A percentile compares a stretch with the other conserved stretches of the same genome.
These are phyloP conservation scores for Apophysomyces elegans DNA, from an alignment of 371 early-diverging fungal species.

Conservation along the genomic window DNA sequence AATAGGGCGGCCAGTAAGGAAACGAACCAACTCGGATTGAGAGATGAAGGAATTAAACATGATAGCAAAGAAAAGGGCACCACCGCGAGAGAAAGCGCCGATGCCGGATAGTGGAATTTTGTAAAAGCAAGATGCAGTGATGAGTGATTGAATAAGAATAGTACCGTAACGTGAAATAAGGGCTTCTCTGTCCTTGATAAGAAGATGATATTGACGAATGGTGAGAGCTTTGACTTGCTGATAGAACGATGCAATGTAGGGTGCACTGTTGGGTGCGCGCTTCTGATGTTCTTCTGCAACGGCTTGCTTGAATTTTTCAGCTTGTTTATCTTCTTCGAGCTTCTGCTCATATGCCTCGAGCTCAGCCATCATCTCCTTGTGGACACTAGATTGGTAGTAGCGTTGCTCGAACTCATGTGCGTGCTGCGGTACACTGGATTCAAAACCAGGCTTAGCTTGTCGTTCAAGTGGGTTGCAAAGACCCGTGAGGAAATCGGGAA, in stretches of 20 bases:
- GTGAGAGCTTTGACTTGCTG: conserved; percentile 66
- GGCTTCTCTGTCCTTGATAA: conserved; percentile 51
- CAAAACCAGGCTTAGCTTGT: conserved; percentile 55
- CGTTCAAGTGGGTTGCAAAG: conserved; percentile 70
- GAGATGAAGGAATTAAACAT: conserved; percentile 61
- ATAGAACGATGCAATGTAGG: conserved; percentile 65
- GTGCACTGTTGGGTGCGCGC: conserved; percentile 52
- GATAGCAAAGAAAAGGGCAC: conserved; percentile 64
- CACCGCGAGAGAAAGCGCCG: conserved; percentile 76
- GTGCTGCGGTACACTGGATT: conserved; percentile 46
- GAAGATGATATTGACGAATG: conserved; percentile 63
- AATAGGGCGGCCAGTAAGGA: conserved; percentile 61
- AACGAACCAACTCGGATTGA: conserved; percentile 54
- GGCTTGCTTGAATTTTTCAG: conserved; percentile 53
- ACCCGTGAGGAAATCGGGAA: conserved; percentile 74
- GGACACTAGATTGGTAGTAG: conserved; percentile 43
- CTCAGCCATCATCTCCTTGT: conserved; percentile 37
- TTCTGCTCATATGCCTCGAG: conserved; percentile 43
- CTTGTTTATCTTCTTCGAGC: conserved; percentile 33
- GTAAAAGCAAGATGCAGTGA: conserved; percentile 72
- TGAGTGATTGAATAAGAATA: conserved; percentile 65
- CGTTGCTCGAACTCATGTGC: conserved; percentile 54
- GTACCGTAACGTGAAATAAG: conserved; percentile 64
- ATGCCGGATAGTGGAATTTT: conserved; percentile 49
- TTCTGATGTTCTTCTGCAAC: conserved; percentile 60